Evolutionary conservation across 768 basidiomycete species (phyloP).

Genomic region (Hortiboletus flavorubellus): DNA sequence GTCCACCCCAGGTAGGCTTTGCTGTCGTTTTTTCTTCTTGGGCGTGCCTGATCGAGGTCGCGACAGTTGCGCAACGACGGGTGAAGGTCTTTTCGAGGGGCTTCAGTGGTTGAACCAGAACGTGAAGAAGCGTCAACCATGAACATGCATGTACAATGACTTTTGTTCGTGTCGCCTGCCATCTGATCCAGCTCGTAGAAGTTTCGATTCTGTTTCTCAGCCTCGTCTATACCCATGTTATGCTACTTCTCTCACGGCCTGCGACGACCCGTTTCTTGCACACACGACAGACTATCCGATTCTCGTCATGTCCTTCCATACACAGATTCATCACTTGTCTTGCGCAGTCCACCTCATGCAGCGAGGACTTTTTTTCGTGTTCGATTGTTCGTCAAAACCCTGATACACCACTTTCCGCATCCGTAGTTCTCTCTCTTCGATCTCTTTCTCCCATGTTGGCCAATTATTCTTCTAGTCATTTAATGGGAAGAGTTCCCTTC

Average conservation of each 20-base stretch:
- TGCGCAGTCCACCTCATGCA: slow-evolving; percentile 24
- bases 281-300: slow-evolving; percentile 36
- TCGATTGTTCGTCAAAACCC: slow-evolving; percentile 10
- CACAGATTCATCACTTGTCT: slow-evolving; percentile 20
- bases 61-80: slow-evolving; percentile 87
- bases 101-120: slow-evolving; percentile 97
- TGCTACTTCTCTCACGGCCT: slow-evolving; percentile 35
- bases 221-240: slow-evolving; percentile 34
- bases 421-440: slow-evolving; percentile 14
- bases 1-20: slow-evolving; percentile 88
- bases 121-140: slow-evolving; percentile 89
- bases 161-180: slow-evolving; percentile 18
- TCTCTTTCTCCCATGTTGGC: slow-evolving; percentile 14
- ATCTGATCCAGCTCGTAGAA: slow-evolving; percentile 23
- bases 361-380: slow-evolving; percentile 12
- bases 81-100: slow-evolving; percentile 96
- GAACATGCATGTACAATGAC: slow-evolving; percentile 27
- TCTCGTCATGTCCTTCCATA: slow-evolving; percentile 25
- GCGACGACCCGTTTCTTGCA: slow-evolving; percentile 32
- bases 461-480: slow-evolving; percentile 14
- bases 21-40: background rate
- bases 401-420: slow-evolving; percentile 14
- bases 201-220: slow-evolving; percentile 11
- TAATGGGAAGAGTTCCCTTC: slow-evolving; percentile 24
- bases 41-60: background rate